These are phyloP conservation scores for Arachnopeziza araneosa DNA, from an alignment of 2,329 filamentous ascomycete species.

Conservation along the genomic window DNA sequence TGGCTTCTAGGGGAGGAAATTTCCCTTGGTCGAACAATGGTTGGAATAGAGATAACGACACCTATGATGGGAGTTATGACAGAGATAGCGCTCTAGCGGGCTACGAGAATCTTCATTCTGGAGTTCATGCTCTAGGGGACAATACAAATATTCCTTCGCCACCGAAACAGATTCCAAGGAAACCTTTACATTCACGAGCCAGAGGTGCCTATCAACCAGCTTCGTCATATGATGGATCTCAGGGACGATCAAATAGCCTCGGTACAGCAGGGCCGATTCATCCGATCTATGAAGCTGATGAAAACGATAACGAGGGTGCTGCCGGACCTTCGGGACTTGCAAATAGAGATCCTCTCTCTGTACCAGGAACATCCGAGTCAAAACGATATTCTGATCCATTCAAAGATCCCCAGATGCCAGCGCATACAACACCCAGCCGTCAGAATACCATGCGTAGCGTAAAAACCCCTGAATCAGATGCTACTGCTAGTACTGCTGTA, in stretches of 20 bases:
- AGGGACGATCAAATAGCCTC: slow-evolving; percentile 36
- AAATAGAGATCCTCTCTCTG: slow-evolving; percentile 14
- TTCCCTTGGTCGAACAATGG: slow-evolving; percentile 24
- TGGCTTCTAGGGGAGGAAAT: slow-evolving; percentile 14
- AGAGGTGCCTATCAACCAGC: slow-evolving; percentile 35
- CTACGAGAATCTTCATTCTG: slow-evolving; percentile 24
- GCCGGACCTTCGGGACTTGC: slow-evolving; percentile 15
- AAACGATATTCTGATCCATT: slow-evolving; percentile 25
- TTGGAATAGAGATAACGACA: slow-evolving; percentile 20
- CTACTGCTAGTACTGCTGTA: slow-evolving; percentile 20
- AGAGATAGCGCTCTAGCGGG: slow-evolving; percentile 24
- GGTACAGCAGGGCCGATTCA: slow-evolving; percentile 50
- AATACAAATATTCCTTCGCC: slow-evolving; percentile 7
- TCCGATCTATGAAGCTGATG: slow-evolving; percentile 59
- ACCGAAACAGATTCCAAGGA: slow-evolving; percentile 30
- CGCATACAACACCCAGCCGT: not conserved
- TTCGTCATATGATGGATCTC: slow-evolving; percentile 37
- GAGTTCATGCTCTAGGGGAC: slow-evolving; percentile 18
- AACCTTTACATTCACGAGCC: slow-evolving; percentile 31
- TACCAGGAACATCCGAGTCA: slow-evolving; percentile 6
- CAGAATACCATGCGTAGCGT: slow-evolving; percentile 3
- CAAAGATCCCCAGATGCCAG: slow-evolving; percentile 19
- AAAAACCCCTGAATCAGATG: slow-evolving; percentile 20
- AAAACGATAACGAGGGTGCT: slow-evolving; percentile 30
- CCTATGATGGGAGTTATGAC: slow-evolving; percentile 13